Conservation (phyloP, 179 eudicot genomes). For the Dionaea muscipula region DNA sequence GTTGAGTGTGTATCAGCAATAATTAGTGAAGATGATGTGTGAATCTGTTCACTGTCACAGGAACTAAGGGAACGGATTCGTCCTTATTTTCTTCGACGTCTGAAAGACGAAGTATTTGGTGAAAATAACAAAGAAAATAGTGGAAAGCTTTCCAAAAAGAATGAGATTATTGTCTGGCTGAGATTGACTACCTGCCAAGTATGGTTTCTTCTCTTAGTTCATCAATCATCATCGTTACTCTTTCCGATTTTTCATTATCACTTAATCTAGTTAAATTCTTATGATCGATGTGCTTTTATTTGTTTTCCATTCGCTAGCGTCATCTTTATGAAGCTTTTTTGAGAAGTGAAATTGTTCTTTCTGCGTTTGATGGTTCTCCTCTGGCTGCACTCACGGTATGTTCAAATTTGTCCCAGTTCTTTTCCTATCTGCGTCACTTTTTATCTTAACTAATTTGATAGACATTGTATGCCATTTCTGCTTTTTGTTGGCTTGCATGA, state of each 20-base stretch:
- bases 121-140: constrained; percentile 31
- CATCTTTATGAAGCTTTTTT: constrained; percentile 88
- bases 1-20: background rate
- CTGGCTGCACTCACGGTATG: constrained; percentile 95
- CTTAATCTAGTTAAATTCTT: no score
- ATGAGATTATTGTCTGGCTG: constrained; percentile 90
- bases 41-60: constrained; percentile 23
- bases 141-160: constrained; percentile 64
- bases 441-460: no score
- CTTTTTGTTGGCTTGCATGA: no score
- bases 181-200: constrained; percentile 78
- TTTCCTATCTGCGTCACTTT: no score
- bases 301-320: constrained; percentile 24
- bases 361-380: constrained; percentile 98
- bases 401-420: background rate
- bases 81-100: constrained; percentile 85
- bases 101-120: constrained; percentile 77
- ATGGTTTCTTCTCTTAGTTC: constrained; percentile 2
- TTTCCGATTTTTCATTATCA: no score
- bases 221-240: background rate
- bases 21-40: background rate
- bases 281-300: no score
- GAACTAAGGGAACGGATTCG: constrained; percentile 80
- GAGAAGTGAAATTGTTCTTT: constrained; percentile 88
- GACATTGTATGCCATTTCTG: no score